Conservation (phyloP, 192 early-diverging fungal genomes). For the Fimicolochytrium jonesii region DNA sequence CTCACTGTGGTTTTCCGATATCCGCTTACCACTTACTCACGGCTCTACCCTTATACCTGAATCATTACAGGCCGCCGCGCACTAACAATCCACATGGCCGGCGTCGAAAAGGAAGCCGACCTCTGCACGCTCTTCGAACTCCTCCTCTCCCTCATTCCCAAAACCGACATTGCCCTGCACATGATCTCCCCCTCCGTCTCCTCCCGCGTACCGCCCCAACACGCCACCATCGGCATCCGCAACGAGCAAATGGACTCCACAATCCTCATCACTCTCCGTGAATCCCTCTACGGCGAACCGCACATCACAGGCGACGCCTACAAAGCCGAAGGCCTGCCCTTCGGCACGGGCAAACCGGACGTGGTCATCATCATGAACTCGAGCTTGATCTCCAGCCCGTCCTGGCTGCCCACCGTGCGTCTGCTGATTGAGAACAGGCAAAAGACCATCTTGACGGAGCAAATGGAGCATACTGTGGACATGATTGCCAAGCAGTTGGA, state of each 20-base stretch:
- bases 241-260: conserved; percentile 28
- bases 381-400: conserved; percentile 31
- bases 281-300: conserved; percentile 6
- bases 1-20: no score
- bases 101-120: conserved; percentile 47
- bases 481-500: conserved; percentile 31
- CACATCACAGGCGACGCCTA: conserved; percentile 27
- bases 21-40: background rate
- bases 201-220: conserved; percentile 32
- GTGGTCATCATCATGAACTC: conserved; percentile 45
- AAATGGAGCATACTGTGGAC: conserved; percentile 39
- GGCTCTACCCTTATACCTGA: background rate
- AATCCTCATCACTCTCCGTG: conserved; percentile 35
- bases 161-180: conserved; percentile 49
- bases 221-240: conserved; percentile 29
- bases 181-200: conserved; percentile 45
- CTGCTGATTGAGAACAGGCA: conserved; percentile 35
- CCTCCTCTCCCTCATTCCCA: conserved; percentile 45
- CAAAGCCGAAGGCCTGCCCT: conserved; percentile 28
- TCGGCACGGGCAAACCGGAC: conserved; percentile 39
- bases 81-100: conserved; percentile 46
- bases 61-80: conserved; percentile 34
- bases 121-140: conserved; percentile 37
- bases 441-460: conserved; percentile 39
- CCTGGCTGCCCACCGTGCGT: conserved; percentile 37